Evolutionary conservation across 768 basidiomycete species (phyloP).

Genomic region (Boletus subparvulus): DNA sequence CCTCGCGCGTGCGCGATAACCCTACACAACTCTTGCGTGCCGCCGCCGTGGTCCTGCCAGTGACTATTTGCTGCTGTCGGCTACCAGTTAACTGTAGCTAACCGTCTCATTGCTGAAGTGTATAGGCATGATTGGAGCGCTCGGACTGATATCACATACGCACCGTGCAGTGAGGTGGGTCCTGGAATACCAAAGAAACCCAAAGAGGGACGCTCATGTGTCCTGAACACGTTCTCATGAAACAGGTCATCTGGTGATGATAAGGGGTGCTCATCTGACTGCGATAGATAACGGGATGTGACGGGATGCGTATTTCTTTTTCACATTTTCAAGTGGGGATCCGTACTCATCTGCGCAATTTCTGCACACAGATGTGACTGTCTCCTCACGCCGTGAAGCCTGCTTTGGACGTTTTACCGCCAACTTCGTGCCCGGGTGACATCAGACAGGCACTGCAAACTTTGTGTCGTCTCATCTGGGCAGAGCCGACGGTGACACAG

Average conservation of each 20-base stretch:
- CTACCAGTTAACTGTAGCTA: too few relatives aligned
- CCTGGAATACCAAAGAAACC: not conserved
- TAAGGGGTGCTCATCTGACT: slow-evolving; percentile 12
- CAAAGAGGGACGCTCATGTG: slow-evolving; percentile 12
- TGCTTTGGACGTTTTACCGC: not conserved
- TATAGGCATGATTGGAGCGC: not conserved
- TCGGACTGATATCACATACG: not conserved
- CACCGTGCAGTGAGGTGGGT: not conserved
- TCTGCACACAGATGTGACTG: not conserved
- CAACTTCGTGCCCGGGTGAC: not conserved
- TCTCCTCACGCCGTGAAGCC: not conserved
- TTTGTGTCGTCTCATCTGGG: not conserved
- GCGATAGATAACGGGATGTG: slow-evolving; percentile 1
- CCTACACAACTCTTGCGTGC: not conserved
- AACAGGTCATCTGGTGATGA: slow-evolving; percentile 8
- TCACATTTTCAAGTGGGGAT: not conserved
- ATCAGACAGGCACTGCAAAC: not conserved
- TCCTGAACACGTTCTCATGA: slow-evolving; percentile 11
- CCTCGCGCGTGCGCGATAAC: not conserved
- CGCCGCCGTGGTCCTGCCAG: too few relatives aligned
- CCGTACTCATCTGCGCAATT: not conserved
- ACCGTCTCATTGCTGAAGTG: too few relatives aligned
- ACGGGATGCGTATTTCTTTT: not conserved
- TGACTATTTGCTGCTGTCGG: too few relatives aligned
- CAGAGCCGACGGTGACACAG: not conserved